These are phyloP conservation scores for Naegleria gruberi DNA, from an alignment of 208 protist genomes.

Conservation along the genomic window DNA sequence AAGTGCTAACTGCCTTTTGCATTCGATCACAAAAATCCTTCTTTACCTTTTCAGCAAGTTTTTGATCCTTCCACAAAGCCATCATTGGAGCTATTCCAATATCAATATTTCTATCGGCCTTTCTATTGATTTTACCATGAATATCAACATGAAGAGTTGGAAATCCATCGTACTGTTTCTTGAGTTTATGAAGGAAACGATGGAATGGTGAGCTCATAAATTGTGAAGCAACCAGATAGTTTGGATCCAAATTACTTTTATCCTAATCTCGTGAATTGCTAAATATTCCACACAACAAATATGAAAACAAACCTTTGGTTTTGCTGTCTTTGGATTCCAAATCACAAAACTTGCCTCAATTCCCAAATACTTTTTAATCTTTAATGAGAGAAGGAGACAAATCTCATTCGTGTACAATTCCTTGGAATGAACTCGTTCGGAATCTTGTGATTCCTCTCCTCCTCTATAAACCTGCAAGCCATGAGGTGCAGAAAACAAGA, in stretches of 20 bases:
- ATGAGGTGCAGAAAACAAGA: background rate
- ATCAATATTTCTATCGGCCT: background rate
- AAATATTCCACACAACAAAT: too few relatives aligned
- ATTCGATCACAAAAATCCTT: background rate
- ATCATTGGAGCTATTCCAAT: background rate
- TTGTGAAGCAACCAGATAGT: background rate
- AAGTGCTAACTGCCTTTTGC: background rate
- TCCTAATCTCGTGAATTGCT: too few relatives aligned
- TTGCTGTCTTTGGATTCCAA: background rate
- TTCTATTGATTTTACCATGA: background rate
- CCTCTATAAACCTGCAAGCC: background rate
- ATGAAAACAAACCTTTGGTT: background rate
- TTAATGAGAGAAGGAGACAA: background rate
- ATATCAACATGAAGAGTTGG: background rate
- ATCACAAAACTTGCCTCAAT: background rate
- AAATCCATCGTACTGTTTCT: background rate
- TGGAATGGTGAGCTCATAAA: background rate
- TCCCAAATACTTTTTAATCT: background rate
- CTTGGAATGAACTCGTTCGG: background rate
- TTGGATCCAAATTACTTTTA: too few relatives aligned
- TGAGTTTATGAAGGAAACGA: background rate
- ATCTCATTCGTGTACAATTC: background rate
- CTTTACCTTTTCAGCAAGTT: background rate
- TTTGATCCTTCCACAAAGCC: background rate
- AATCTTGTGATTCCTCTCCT: background rate